phyloP scores from a whole-genome alignment of 345 rosid species.

The Passiflora organensis region DNA sequence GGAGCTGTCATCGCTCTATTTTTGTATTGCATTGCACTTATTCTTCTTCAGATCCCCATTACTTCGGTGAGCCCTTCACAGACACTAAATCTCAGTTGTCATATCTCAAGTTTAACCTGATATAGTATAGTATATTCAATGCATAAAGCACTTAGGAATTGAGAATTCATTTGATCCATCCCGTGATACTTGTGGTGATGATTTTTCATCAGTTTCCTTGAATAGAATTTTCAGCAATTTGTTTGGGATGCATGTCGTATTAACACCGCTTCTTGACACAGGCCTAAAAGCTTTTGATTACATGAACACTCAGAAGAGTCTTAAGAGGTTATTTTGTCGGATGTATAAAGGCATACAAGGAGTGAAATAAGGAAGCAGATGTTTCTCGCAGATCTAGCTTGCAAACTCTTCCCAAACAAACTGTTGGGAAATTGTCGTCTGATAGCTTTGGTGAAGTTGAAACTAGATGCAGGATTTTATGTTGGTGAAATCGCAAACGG shows the following conservation, averaged over 20 bases:
- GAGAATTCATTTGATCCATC: background rate
- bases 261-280: conserved; percentile 7
- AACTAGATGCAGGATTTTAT: conserved; percentile 11
- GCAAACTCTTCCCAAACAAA: conserved; percentile 11
- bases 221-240: background rate
- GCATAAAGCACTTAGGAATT: background rate
- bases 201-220: background rate
- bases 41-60: conserved; percentile 81
- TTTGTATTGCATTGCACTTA: conserved; percentile 50
- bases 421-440: conserved; percentile 13
- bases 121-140: too few relatives aligned
- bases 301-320: conserved; percentile 3
- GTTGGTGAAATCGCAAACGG: background rate
- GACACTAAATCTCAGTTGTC: too few relatives aligned
- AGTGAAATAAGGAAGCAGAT: conserved; percentile 23
- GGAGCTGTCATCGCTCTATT: conserved; percentile 54
- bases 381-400: conserved; percentile 5
- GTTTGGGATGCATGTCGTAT: background rate
- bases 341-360: conserved; percentile 11
- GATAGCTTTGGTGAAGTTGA: conserved; percentile 9
- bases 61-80: conserved; percentile 39
- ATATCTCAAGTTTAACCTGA: background rate
- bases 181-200: background rate
- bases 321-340: conserved; percentile 5
- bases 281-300: too few relatives aligned